Evolutionary conservation across 139 green algal genomes (phyloP), one percentile per base, ranked within the genome.

Genomic region (Volvox africanus): DNA sequence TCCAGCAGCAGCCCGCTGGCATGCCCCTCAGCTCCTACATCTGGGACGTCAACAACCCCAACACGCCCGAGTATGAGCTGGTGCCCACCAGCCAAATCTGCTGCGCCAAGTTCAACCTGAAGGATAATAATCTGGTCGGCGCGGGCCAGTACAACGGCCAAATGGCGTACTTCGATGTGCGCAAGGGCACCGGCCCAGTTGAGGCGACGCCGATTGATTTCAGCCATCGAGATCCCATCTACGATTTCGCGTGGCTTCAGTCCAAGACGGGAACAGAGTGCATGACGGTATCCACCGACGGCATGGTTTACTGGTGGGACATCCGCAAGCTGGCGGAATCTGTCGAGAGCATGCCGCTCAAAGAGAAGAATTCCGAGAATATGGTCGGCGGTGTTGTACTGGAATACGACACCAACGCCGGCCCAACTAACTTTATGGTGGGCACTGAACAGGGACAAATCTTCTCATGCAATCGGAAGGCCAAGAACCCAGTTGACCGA

Each of bases 401-500:
- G 61, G 96, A 99, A 89, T 99, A 99, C 92, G 96, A 97, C 89
- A 88, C 96, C 19, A 91, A 92, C 20, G 97, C 97, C 2, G 97
- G 97, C 0, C 96, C 97, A 73, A 98, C 97, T 90, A 99, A 99
- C 95, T 99, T 99, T 93, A 98, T 99, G 96, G 94, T 99, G 55
- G 97, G 97, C 88, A 98, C 96, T 9, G 97, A 98, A 93, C 94
- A 97, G 89, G 97, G 97, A 80, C 71, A 86, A 71, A 91, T 91
- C 35, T 87, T 91, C 88, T 91, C 88, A 17, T 93, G 90, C 85
- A 91, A 91, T 65, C 93, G 97, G 69, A 98, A 98, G 93, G 97
- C 97, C 86, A 99, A 99, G 94, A 98, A 97, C 86, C 97, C 97
- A 1, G 88, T 85, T 6, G 97, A 99, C 92, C 94, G 97, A 75